Conservation (phyloP, 176 grass and related monocot species). For the Oryza punctata region DNA sequence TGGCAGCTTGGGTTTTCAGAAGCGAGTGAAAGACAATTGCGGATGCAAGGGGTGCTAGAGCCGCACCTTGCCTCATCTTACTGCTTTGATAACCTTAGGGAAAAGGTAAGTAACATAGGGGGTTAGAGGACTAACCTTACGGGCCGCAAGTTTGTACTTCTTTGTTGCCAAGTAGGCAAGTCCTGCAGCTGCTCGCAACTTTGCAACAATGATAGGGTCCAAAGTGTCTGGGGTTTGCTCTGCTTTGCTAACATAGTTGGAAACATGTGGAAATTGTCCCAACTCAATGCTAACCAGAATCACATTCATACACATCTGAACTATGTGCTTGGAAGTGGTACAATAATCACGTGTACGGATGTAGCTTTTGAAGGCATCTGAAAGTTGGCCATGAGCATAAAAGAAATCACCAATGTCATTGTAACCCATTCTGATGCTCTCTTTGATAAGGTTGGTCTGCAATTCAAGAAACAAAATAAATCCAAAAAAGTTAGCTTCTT, state of each 20-base stretch:
- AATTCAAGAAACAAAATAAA: conserved; percentile 35
- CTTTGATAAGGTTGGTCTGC: conserved; percentile 96
- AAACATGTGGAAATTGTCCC: conserved; percentile 79
- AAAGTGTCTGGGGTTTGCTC: conserved; percentile 73
- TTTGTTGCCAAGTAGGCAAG: conserved; percentile 81
- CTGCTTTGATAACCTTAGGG: not conserved
- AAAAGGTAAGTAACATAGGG: conserved; percentile 1
- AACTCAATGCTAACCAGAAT: conserved; percentile 94
- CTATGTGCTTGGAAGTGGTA: conserved; percentile 96
- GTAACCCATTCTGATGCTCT: conserved; percentile 99
- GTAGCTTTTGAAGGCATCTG: conserved; percentile 95
- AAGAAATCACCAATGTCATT: conserved; percentile 95
- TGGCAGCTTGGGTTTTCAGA: not conserved
- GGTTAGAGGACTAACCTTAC: conserved; percentile 63
- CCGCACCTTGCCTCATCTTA: not conserved
- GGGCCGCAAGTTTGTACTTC: conserved; percentile 94
- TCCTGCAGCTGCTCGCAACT: conserved; percentile 82
- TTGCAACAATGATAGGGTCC: conserved; percentile 53
- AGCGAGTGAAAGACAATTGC: not conserved
- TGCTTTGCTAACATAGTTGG: conserved; percentile 92
- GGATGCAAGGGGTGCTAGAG: not conserved
- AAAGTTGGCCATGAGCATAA: conserved; percentile 79
- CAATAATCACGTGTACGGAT: conserved; percentile 96
- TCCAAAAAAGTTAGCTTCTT: not conserved
- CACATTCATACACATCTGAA: conserved; percentile 97